Evolutionary conservation across 352 stramenopile genomes (phyloP).

Genomic region (Pythium grandisporangium): DNA sequence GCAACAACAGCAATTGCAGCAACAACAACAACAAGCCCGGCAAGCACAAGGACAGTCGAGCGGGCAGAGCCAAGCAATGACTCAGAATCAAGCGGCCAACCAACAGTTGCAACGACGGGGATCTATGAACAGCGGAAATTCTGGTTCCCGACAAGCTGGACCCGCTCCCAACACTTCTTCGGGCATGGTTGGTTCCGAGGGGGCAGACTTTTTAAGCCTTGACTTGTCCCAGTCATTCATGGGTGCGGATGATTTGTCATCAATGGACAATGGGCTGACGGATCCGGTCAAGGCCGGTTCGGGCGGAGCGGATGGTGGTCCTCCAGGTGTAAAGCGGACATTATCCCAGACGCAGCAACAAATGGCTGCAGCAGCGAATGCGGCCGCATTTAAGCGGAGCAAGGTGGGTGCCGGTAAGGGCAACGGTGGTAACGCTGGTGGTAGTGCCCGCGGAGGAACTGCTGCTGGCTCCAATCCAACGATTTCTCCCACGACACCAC

Average conservation of each 20-base stretch:
- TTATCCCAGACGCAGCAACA: conserved; percentile 76
- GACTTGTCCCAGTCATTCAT: conserved; percentile 68
- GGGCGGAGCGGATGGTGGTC: conserved; percentile 24
- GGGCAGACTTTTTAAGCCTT: conserved; percentile 73
- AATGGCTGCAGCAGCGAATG: conserved; percentile 72
- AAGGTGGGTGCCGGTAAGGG: too few species aligned
- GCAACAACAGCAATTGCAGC: conserved; percentile 34
- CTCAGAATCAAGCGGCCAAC: conserved; percentile 9
- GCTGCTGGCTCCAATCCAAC: conserved; percentile 25
- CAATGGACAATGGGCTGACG: too few species aligned
- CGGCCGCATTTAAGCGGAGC: conserved; percentile 73
- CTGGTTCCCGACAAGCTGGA: too few species aligned
- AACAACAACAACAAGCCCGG: conserved; percentile 12
- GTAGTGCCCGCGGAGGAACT: conserved; percentile 16
- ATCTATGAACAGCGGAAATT: conserved; percentile 25
- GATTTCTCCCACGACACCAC: conserved; percentile 40
- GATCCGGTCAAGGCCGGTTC: conserved; percentile 27
- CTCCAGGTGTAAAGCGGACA: conserved; percentile 51
- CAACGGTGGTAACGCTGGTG: too few species aligned
- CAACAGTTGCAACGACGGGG: conserved; percentile 25
- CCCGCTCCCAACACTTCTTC: too few species aligned
- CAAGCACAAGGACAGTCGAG: too few species aligned
- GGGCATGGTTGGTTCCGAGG: conserved; percentile 41
- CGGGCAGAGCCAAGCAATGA: too few species aligned
- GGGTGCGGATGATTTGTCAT: conserved; percentile 45